Base-by-base conservation (phyloP, 352 stramenopile genomes). In the Lagenidium giganteum region DNA sequence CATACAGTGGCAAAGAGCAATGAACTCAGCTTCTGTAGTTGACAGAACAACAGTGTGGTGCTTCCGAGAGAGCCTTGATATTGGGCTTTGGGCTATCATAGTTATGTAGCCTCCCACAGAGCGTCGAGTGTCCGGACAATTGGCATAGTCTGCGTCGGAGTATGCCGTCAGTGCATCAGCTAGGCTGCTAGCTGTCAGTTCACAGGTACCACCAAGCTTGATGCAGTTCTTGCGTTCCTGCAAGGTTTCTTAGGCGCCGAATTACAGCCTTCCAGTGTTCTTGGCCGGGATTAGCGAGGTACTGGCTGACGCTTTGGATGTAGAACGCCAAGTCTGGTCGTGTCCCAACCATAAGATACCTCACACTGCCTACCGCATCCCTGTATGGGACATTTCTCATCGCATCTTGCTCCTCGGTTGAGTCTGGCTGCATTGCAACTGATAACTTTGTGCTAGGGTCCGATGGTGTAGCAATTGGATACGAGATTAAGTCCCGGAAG, bases 331-430 rank as follows among this genome's bases (percentile, higher is more conserved):
- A 24, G 30, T 47, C 36, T 23, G 36, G 30, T 26, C 13, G n/a
- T n/a, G n/a, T n/a, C n/a, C n/a, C n/a, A n/a, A 54, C 37, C 46
- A 47, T 54, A 23, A 54, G 46, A 27, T 54, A 54, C 46, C 47
- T 54, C 37, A 54, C 26, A 38, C 38, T 54, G 18, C 26, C 46
- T 17, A 54, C 44, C n/a, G n/a, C n/a, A n/a, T n/a, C n/a, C n/a
- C n/a, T n/a, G n/a, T n/a, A n/a, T n/a, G n/a, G n/a, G n/a, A n/a
- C n/a, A n/a, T n/a, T n/a, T n/a, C n/a, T n/a, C n/a, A n/a, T n/a
- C n/a, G n/a, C n/a, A n/a, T n/a, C n/a, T n/a, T n/a, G n/a, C n/a
- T n/a, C n/a, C n/a, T n/a, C n/a, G n/a, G n/a, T n/a, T n/a, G n/a
- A n/a, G n/a, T n/a, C n/a, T n/a, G n/a, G n/a, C n/a, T n/a, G n/a